A percentile compares a stretch with the other conserved stretches of the same genome.
These are phyloP conservation scores for Globisporangium abappressorium DNA, from an alignment of 352 stramenopile species.

Conservation along the genomic window DNA sequence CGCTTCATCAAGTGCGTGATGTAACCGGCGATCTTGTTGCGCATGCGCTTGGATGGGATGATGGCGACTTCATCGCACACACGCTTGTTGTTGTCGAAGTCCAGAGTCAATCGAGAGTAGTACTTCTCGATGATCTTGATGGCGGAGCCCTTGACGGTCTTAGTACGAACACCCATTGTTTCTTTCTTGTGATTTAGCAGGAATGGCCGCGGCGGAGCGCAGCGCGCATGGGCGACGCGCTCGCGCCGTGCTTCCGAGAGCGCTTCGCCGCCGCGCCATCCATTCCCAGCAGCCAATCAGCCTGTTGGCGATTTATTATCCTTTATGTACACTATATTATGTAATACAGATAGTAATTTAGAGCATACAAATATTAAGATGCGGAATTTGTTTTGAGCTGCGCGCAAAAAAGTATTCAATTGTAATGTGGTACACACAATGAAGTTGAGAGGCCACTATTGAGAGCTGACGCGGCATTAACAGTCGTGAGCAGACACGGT, in stretches of 20 bases:
- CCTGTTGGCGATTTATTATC: neutral
- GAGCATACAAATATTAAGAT: neutral
- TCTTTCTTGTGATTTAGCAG: conserved; percentile 29
- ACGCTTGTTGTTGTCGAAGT: conserved; percentile 99
- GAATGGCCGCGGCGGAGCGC: conserved; percentile 10
- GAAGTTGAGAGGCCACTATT: neutral
- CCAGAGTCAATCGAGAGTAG: conserved; percentile 98
- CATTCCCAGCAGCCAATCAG: conserved; percentile 13
- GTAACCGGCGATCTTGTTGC: conserved; percentile 99
- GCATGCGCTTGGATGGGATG: conserved; percentile 99
- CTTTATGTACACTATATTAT: neutral
- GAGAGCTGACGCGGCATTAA: neutral
- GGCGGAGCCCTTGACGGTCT: conserved; percentile 99
- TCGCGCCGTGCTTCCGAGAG: neutral
- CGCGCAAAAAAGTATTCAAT: neutral
- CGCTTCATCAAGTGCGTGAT: conserved; percentile 99
- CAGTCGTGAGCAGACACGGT: neutral
- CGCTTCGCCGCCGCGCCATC: conserved; percentile 1
- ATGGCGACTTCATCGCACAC: conserved; percentile 97
- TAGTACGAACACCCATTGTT: conserved; percentile 98
- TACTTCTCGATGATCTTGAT: conserved; percentile 99
- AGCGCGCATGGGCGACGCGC: neutral
- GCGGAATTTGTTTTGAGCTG: neutral
- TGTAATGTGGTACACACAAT: neutral
- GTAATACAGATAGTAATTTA: neutral